Evolutionary conservation across 495 filamentous ascomycete species (phyloP), one percentile per base, ranked within the genome.

Genomic region (Xylaria grammica): DNA sequence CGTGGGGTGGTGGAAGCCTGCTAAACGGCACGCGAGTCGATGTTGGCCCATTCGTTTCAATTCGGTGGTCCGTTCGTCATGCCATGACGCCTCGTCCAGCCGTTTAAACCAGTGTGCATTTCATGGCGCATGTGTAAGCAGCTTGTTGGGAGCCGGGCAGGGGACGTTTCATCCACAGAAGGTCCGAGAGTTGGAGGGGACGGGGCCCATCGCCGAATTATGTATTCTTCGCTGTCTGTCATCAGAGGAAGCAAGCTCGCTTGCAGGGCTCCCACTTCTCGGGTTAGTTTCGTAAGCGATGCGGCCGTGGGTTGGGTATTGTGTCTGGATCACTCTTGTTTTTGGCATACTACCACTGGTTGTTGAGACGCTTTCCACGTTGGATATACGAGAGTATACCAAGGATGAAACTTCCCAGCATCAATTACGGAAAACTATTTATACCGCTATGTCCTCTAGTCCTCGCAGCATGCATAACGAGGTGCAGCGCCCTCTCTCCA

Each of bases 31-130:
- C 46, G 17, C 56, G 24, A 11, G 42, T 48, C 42, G 29, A 34
- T 17, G 38, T 22, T 34, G 42, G 44, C 40, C 27, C 40, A 19
- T 34, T 32, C 42, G 44, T 46, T 46, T 10, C 56, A 36, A 34
- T 6, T 36, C 22, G 56, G 24, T 59, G 42, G 56, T 30, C 42
- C 29, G 29, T 46, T 59, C 27, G 24, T 32, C 42, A 36, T 58
- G 11, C 54, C 38, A 58, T 32, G 38, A 17, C 15, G 13, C 6
- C 40, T 11, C 7, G 17, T 20, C 6, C 53, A 27, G 9, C 20
- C 34, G 24, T 17, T 26, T 24, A 10, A 13, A 17, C 24, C 24
- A 9, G 22, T 26, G 10, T 58, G 17, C 15, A 45, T 45, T 29
- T 24, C 26, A 7, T 45, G 38, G 24, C 54, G 22, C 54, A 20